A percentile compares a stretch with the other conserved stretches of the same genome.
Conservation (phyloP, 805 yeast species). For the Pichia gijzeniarum region DNA sequence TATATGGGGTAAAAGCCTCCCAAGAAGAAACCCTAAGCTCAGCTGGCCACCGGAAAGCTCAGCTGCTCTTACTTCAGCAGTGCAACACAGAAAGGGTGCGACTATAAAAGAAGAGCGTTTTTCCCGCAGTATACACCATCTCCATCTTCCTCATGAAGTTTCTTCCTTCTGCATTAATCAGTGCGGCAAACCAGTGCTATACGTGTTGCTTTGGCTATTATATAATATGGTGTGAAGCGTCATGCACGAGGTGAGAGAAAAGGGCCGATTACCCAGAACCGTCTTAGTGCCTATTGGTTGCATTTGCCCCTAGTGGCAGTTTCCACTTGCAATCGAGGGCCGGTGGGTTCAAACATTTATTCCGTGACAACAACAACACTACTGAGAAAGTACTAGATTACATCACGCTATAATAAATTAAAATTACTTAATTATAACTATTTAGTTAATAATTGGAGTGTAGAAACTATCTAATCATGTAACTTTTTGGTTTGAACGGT, state of each 20-base stretch:
- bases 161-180: constrained; percentile 29
- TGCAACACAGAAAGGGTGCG: too few species aligned
- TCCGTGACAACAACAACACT: background rate
- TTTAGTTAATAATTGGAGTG: background rate
- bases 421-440: background rate
- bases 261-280: constrained; percentile 36
- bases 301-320: constrained; percentile 21
- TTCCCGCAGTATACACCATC: background rate
- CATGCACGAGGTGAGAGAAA: constrained; percentile 66
- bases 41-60: too few species aligned
- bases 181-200: constrained; percentile 74
- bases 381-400: too few species aligned
- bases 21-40: background rate
- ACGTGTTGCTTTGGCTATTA: constrained; percentile 59
- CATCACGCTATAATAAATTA: too few species aligned
- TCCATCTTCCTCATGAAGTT: constrained; percentile 2
- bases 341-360: constrained; percentile 56
- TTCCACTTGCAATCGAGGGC: constrained; percentile 41
- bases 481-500: constrained; percentile 37
- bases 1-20: background rate
- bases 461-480: constrained; percentile 12
- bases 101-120: background rate
- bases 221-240: constrained; percentile 39
- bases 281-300: constrained; percentile 60
- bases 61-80: too few species aligned